These are phyloP conservation scores for Hibiscus mutabilis DNA, from an alignment of 345 rosid genomes.

Conservation along the genomic window DNA sequence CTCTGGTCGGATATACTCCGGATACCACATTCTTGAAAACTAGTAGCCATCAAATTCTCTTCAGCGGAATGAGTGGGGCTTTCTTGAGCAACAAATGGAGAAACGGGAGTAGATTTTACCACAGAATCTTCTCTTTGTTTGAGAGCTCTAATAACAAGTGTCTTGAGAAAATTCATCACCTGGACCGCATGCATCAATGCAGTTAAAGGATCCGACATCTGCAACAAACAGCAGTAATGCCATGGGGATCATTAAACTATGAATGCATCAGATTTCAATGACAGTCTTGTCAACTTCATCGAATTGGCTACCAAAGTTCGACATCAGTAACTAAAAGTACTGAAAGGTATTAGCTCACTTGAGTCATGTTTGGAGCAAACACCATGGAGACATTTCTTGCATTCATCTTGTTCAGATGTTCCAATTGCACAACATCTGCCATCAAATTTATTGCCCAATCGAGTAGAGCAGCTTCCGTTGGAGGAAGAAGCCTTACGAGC, in stretches of 20 bases:
- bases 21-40: conserved; percentile 14
- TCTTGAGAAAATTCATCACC: conserved; percentile 93
- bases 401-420: conserved; percentile 90
- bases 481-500: conserved; percentile 77
- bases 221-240: conserved; percentile 21
- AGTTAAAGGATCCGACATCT: conserved; percentile 98
- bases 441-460: conserved; percentile 91
- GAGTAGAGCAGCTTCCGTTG: conserved; percentile 81
- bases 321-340: neutral
- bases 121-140: conserved; percentile 56
- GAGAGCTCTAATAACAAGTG: conserved; percentile 55
- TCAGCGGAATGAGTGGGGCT: neutral
- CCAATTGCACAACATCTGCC: conserved; percentile 92
- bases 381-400: conserved; percentile 94
- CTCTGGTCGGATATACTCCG: conserved; percentile 13
- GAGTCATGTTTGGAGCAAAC: conserved; percentile 99
- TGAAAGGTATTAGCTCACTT: conserved; percentile 40
- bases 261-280: neutral
- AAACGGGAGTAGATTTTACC: conserved; percentile 31
- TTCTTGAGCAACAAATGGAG: conserved; percentile 20
- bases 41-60: neutral
- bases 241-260: conserved; percentile 7
- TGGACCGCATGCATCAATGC: conserved; percentile 95
- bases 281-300: conserved; percentile 20
- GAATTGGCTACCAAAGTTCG: neutral